Evolutionary conservation across 352 stramenopile species (phyloP).

Genomic region (Globisporangium megalacanthum): DNA sequence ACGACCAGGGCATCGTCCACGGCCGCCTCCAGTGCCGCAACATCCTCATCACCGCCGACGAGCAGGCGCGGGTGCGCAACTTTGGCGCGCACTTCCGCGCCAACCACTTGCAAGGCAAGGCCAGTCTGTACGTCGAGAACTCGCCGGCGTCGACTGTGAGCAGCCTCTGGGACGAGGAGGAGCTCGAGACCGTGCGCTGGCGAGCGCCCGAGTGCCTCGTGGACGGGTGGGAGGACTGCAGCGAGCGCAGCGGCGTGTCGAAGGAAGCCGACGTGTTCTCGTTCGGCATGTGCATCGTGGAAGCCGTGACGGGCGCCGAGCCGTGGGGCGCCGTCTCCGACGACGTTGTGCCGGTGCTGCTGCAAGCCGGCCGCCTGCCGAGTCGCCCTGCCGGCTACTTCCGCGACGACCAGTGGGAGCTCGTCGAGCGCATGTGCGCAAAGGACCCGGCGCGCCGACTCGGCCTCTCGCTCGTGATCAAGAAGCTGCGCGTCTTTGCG

Average conservation of each 20-base stretch:
- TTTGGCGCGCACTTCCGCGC: slow-evolving; percentile 4
- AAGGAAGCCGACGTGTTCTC: slow-evolving; percentile 6
- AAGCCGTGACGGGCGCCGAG: slow-evolving; percentile 6
- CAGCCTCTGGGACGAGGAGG: neutral
- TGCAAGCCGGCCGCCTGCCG: slow-evolving; percentile 2
- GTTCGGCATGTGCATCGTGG: slow-evolving; percentile 10
- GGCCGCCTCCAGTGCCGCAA: slow-evolving; percentile 9
- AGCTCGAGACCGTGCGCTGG: slow-evolving; percentile 7
- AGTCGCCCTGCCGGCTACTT: neutral
- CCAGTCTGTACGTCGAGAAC: neutral
- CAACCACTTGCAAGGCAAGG: neutral
- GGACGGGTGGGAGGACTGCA: neutral
- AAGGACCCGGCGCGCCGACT: slow-evolving; percentile 1
- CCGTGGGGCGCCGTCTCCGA: slow-evolving; percentile 6
- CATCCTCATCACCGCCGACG: slow-evolving; percentile 14
- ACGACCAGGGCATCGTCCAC: slow-evolving; percentile 9
- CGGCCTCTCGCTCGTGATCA: slow-evolving; percentile 2
- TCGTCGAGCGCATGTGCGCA: slow-evolving; percentile 14
- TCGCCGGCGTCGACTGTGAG: neutral
- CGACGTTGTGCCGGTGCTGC: slow-evolving; percentile 5
- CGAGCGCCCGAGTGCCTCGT: slow-evolving; percentile 10
- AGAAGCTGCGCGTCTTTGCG: slow-evolving; percentile 7
- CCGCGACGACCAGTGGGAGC: slow-evolving; percentile 10
- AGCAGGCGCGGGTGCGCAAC: slow-evolving; percentile 11
- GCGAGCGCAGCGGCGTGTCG: neutral